Conservation (phyloP, 139 green algal species). For the Tetradesmus obliquus region DNA sequence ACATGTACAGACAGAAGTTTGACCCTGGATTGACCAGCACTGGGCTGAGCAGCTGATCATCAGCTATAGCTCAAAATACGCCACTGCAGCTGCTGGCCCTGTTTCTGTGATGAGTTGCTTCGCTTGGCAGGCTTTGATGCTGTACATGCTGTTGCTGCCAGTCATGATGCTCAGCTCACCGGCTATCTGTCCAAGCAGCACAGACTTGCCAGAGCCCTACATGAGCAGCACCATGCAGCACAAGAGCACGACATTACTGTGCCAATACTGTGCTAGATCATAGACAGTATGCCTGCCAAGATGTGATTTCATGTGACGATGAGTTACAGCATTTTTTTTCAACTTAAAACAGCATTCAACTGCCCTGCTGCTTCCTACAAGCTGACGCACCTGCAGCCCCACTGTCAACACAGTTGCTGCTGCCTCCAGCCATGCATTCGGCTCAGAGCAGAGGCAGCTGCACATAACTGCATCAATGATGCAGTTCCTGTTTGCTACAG, state of each 20-base stretch:
- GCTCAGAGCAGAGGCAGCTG: neutral
- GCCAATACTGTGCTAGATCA: neutral
- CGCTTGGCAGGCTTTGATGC: neutral
- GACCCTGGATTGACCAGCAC: too few species aligned
- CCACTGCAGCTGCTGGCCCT: too few species aligned
- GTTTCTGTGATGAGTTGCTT: too few species aligned
- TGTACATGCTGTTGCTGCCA: neutral
- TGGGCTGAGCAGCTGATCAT: too few species aligned
- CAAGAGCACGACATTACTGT: too few species aligned
- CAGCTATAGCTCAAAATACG: too few species aligned
- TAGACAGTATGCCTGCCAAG: neutral
- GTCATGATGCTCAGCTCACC: neutral
- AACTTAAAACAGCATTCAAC: neutral
- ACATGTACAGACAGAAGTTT: too few species aligned
- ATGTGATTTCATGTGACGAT: neutral
- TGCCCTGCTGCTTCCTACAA: neutral
- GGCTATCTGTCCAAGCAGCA: conserved; percentile 1
- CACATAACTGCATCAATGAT: neutral
- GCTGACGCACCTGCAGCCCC: neutral
- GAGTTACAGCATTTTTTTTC: neutral
- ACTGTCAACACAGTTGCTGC: neutral
- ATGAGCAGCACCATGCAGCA: neutral
- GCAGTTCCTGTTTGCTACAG: neutral
- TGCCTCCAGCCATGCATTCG: neutral
- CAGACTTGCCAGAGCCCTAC: conserved; percentile 35